Evolutionary conservation across 345 rosid genomes (phyloP), one percentile per base, ranked within the genome.

Genomic region (Excoecaria cochinchinensis): DNA sequence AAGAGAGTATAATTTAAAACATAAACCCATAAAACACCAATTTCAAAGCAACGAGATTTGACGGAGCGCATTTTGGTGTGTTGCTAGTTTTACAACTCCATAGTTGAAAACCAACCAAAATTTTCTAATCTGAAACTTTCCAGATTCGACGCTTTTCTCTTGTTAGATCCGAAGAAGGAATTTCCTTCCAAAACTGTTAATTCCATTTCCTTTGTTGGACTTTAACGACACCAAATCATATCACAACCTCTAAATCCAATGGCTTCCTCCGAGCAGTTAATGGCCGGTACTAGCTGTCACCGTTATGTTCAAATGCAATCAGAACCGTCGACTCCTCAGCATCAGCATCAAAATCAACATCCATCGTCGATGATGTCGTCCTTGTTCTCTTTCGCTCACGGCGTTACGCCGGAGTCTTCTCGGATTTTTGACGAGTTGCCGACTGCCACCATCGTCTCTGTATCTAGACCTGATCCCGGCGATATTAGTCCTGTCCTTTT

Each of bases 361-460:
- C 67, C 73, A 36, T 75, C 88, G 44, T 70, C 90, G 24, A 72
- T 81, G 86, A 75, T 84, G 19, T 87, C 98, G 9, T 84, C 94
- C 16, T 75, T 85, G 52, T 82, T 85, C 74, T 87, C 96, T 8
- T 89, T 86, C 72, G 82, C 84, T 24, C 87, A 81, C 38, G 88
- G 79, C 50, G 74, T 87, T 11, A 66, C 86, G 6, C 86, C 88
- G 40, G 98, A 90, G 79, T 66, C 86, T 15, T 58, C 87, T 77
- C 85, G 92, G 77, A 84, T 95, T 51, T 95, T 95, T 79, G 97
- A 95, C 40, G 97, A 93, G 84, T 86, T 95, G 72, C 99, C 98
- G 0, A 82, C 80, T 79, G 96, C 94, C 6, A 74, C 77, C 48
- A 93, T 93, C 77, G 86, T 90, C 55, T 89, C 91, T 44, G 97